Base-by-base conservation (phyloP, 108 stramenopile genomes). In the Schizochytrium sp. region DNA sequence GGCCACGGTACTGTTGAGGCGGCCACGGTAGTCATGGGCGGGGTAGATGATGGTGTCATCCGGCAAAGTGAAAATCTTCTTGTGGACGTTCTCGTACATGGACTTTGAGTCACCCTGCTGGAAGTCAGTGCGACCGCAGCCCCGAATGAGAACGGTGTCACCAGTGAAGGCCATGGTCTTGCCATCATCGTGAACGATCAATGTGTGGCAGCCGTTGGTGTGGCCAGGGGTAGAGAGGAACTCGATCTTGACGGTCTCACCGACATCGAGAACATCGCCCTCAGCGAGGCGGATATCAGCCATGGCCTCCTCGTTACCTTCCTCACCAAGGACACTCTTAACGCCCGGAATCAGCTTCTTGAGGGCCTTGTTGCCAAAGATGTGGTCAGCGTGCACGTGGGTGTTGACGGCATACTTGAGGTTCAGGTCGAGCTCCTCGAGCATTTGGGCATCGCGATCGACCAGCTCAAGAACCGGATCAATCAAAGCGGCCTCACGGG, bases 381-480 rank as follows among this genome's bases (percentile, higher is more conserved):
- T 94, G 92, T 97, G 96, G 87, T 98, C 97, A 3, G 96, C 97
- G 72, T 96, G 95, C 56, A 93, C 93, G 89, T 94, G 95, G 5
- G 96, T 96, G 89, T 97, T 97, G 72, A 96, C 57, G 3, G 93
- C 93, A 69, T 95, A 97, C 56, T 93, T 89, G 15, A 97, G 92
- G 5, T 95, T 94, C 56, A 98, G 89, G 19, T 94, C 95, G 55
- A 95, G 92, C 55, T 93, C 92, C 38, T 91, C 38, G 2, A 95
- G 95, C 58, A 93, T 58, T 93, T 98, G 95, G 5, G 97, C 91
- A 88, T 99, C 98, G n/a, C 98, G 91, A 90, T 98, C 97, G 4
- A 97, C 95, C 87, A 97, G 98, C 41, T 95, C 95, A 88, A 97
- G 97, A 87, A 99, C 98, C 12, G 97, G 94, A 87, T 98, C 97